Conservation (phyloP, 208 protist genomes). For the Entamoeba histolytica region DNA sequence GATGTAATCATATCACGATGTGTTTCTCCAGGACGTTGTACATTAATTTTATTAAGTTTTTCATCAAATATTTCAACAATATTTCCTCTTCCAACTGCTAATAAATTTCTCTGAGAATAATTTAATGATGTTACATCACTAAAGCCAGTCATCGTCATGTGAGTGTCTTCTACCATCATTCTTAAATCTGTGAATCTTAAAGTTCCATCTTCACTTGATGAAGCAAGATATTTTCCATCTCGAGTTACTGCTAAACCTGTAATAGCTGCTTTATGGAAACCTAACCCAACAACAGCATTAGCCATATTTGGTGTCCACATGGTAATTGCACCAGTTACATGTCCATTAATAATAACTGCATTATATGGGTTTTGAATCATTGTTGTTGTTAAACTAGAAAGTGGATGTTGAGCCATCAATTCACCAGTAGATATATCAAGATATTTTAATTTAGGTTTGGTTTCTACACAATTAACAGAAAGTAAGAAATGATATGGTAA, state of each 20-base stretch:
- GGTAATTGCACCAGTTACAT: slow-evolving; percentile 53
- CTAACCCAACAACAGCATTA: slow-evolving; percentile 73
- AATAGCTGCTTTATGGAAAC: slow-evolving; percentile 48
- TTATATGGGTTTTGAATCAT: slow-evolving; percentile 61
- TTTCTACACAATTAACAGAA: slow-evolving; percentile 40
- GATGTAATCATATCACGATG: neutral
- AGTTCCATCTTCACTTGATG: slow-evolving; percentile 65
- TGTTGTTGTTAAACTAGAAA: neutral
- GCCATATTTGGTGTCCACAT: slow-evolving; percentile 75
- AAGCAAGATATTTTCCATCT: slow-evolving; percentile 69
- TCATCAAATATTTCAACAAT: neutral
- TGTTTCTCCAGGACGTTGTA: neutral
- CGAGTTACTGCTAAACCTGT: slow-evolving; percentile 55
- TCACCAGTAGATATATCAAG: slow-evolving; percentile 64
- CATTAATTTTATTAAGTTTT: neutral
- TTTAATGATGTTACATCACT: slow-evolving; percentile 35
- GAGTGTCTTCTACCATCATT: slow-evolving; percentile 45
- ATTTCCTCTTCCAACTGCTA: neutral
- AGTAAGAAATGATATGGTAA: slow-evolving; percentile 86
- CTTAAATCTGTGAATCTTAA: slow-evolving; percentile 86
- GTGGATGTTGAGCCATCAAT: slow-evolving; percentile 48
- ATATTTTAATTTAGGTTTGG: slow-evolving; percentile 50
- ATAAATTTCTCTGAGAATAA: neutral
- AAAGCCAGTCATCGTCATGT: neutral
- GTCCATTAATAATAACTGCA: slow-evolving; percentile 63